Base-by-base conservation (phyloP, 2,329 filamentous ascomycete genomes). In the Trichoderma atrobrunneum region DNA sequence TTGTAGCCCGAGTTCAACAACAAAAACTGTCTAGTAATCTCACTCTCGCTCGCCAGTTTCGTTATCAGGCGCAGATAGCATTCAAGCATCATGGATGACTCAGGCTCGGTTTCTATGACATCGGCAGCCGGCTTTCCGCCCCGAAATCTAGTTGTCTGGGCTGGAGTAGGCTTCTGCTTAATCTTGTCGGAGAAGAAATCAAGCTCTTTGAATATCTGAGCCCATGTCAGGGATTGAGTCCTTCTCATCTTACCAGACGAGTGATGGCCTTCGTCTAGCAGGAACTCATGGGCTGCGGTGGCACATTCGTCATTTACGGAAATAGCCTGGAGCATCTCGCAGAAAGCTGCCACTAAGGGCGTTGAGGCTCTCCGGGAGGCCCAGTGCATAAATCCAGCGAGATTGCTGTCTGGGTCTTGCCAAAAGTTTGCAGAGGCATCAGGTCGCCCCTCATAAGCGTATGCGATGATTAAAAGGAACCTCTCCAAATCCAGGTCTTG, bases 371-470 rank as follows among this genome's bases (percentile, higher is more conserved):
- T 88, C 76, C 94, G 92, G 4, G 96, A 97, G n/a, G 95, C 93
- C 96, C 96, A 99, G 75, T 97, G 93, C 79, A 99, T 87, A 79
- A 99, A 99, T 0, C 96, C 96, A 74, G 95, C 93, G 36, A 99
- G 85, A 76, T 98, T 97, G 78, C 94, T 94, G 77, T 99, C 96
- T 2, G 92, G 90, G 78, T 98, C 95, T 36, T 89, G 88, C 96
- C 96, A 99, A 76, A 98, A 98, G 60, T 91, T 92, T 78, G 93
- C 90, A 11, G 95, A 93, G 30, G 94, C 92, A 66, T 97, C 93
- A 18, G 92, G 89, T 43, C 94, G 91, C 34, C 92, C 90, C 78
- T 98, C 93, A 78, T 95, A 99, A 5, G 94, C 89, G 78, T 96
- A 97, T 5, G 96, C 92, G 73, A 98, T 95, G 74, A 98, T 91